Base-by-base conservation (phyloP, 1,139 yeast species). In the Hyphopichia burtonii region DNA sequence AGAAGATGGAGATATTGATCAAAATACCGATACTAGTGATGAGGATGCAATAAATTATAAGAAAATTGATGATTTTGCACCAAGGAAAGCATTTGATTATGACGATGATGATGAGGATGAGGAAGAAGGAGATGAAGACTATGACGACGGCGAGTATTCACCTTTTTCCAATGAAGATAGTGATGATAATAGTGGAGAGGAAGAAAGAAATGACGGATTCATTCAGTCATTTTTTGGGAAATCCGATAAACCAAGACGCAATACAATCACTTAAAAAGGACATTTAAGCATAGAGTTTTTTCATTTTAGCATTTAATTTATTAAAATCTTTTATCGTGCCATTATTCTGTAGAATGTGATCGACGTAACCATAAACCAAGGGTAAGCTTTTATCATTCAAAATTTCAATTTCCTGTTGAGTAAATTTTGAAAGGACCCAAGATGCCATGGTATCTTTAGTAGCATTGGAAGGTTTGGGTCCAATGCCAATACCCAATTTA, bases 401-500 rank as follows among this genome's bases (percentile, higher is more conserved):
- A 11, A 44, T 30, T 31, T 48, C 45, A 31, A 53, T 49, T 41
- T 64, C 67, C 1, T 49, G 45, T 4, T 35, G 44, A 20, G 46
- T 56, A 44, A 68, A 65, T 11, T 46, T 44, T 2, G 73, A 59
- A 25, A 72, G 56, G 11, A 71, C 76, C 77, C 77, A 72, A 12
- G 56, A 43, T 3, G 68, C 65, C 70, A 72, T 70, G 3, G 63
- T 58, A 40, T 61, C 71, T 35, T 53, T 56, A 14, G 63, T 50
- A 1, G 74, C 67, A 44, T 52, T 59, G 6, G 45, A 42, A 1
- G 77, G 78, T 47, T 72, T 72, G 3, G 78, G 78, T 0, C 78
- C 78, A 23, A 72, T 68, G 0, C 77, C 77, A 6, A 72, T 51
- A 0, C 74, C 76, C 23, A 72, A 51, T 47, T 69, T 70, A 42